Conservation (phyloP, 257 asterid species). For the Nicotiana knightiana region DNA sequence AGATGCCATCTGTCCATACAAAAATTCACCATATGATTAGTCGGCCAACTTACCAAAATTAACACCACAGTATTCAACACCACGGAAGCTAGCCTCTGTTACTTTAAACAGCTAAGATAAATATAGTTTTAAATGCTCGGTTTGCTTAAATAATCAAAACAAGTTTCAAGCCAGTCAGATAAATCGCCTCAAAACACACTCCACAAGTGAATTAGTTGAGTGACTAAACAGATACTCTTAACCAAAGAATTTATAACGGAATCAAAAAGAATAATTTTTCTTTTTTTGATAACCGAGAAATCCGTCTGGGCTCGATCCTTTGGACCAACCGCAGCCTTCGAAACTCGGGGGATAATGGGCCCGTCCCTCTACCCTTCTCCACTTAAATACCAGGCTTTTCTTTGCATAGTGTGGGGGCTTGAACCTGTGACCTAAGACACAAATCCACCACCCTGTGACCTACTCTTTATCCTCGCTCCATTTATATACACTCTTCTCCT, state of each 20-base stretch:
- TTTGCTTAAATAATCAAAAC: neutral
- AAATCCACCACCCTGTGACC: too few species aligned
- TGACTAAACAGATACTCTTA: neutral
- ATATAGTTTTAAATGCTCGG: neutral
- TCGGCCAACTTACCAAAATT: neutral
- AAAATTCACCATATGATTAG: neutral
- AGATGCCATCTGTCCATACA: conserved; percentile 60
- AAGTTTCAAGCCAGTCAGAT: neutral
- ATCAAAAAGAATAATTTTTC: neutral
- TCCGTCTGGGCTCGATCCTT: too few species aligned
- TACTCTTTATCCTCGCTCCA: neutral
- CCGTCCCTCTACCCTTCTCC: too few species aligned
- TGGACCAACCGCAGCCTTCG: too few species aligned
- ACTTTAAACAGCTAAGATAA: too few species aligned
- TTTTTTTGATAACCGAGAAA: too few species aligned
- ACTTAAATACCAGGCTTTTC: too few species aligned
- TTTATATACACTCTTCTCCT: neutral
- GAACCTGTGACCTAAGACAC: too few species aligned
- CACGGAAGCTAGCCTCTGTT: neutral
- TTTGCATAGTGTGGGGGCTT: too few species aligned
- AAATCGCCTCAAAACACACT: neutral
- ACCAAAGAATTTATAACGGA: neutral
- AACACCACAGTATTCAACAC: neutral
- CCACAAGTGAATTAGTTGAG: neutral
- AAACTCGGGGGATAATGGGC: too few species aligned